Percentiles rank a stretch among this genome's conserved stretches.
Conservation (phyloP, 177 flowering plant genomes). For the Telopea speciosissima region DNA sequence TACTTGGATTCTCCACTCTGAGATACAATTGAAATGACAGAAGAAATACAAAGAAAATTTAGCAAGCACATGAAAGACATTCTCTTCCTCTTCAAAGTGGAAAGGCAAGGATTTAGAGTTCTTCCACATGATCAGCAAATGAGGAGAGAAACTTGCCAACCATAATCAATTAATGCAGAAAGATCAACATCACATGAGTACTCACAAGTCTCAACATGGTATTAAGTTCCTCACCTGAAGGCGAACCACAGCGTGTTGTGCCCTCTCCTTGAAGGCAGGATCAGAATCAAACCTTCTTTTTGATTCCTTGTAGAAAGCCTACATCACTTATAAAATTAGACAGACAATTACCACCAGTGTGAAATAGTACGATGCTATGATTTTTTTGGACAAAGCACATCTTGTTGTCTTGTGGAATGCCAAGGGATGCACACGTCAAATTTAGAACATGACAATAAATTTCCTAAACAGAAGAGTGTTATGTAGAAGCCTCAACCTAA, state of each 20-base stretch:
- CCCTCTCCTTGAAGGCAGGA: conserved; percentile 73
- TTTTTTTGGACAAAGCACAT: not conserved
- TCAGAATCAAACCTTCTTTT: conserved; percentile 79
- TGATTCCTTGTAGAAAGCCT: conserved; percentile 86
- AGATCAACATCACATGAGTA: not conserved
- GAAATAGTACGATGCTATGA: not conserved
- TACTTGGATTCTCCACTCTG: conserved; percentile 79
- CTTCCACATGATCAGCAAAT: no score
- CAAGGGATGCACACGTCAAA: not conserved
- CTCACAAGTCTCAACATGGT: not conserved
- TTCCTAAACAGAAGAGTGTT: not conserved
- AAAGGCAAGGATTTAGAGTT: not conserved
- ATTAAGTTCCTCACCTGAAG: conserved; percentile 61
- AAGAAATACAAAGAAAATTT: conserved; percentile 1
- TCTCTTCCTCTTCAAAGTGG: not conserved
- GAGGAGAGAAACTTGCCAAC: not conserved
- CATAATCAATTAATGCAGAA: not conserved
- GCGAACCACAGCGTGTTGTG: conserved; percentile 86
- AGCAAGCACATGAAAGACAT: not conserved
- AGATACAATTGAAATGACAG: conserved; percentile 3
- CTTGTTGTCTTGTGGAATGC: not conserved
- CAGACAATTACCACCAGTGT: conserved; percentile 1
- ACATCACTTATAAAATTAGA: conserved; percentile 14
- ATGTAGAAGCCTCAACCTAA: not conserved
- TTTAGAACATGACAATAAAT: not conserved